A percentile compares a stretch with the other conserved stretches of the same genome.
Conservation (phyloP, 495 filamentous ascomycete genomes). For the Talaromyces borbonicus region DNA sequence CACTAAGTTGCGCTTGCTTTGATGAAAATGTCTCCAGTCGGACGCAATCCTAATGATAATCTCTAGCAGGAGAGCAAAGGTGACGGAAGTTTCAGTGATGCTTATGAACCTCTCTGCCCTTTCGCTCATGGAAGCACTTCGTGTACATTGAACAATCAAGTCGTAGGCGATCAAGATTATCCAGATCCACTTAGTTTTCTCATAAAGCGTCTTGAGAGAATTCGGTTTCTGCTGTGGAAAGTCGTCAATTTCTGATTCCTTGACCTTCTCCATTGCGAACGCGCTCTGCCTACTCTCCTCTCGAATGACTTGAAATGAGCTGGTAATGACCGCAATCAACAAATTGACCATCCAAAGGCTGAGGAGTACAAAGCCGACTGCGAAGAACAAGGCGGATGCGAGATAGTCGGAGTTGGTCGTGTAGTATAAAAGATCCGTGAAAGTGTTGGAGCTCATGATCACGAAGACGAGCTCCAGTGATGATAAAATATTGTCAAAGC, state of each 20-base stretch:
- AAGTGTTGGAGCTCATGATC: slow-evolving; percentile 96
- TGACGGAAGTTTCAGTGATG: slow-evolving; percentile 65
- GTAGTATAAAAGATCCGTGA: slow-evolving; percentile 87
- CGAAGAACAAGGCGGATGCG: slow-evolving; percentile 75
- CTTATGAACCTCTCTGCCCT: slow-evolving; percentile 47
- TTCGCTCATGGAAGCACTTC: slow-evolving; percentile 61
- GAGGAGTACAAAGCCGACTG: slow-evolving; percentile 79
- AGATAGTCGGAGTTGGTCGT: slow-evolving; percentile 87
- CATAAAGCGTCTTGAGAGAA: slow-evolving; percentile 55
- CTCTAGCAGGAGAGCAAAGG: slow-evolving; percentile 68
- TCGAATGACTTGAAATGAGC: slow-evolving; percentile 95
- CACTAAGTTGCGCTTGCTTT: slow-evolving; percentile 59
- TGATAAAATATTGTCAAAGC: slow-evolving; percentile 89
- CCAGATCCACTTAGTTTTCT: slow-evolving; percentile 71
- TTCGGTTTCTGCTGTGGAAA: slow-evolving; percentile 33
- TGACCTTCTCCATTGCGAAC: slow-evolving; percentile 69
- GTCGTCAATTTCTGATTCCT: slow-evolving; percentile 27
- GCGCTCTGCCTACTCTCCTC: slow-evolving; percentile 93
- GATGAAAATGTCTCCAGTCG: slow-evolving; percentile 73
- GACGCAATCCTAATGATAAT: slow-evolving; percentile 69
- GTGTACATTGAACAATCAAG: slow-evolving; percentile 61
- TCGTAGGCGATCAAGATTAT: slow-evolving; percentile 68
- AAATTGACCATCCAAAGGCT: slow-evolving; percentile 95
- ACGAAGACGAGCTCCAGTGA: slow-evolving; percentile 96
- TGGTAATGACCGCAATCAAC: slow-evolving; percentile 95